These are phyloP conservation scores for Protomyces inouyei DNA, from an alignment of 1,139 yeast species.

Conservation along the genomic window DNA sequence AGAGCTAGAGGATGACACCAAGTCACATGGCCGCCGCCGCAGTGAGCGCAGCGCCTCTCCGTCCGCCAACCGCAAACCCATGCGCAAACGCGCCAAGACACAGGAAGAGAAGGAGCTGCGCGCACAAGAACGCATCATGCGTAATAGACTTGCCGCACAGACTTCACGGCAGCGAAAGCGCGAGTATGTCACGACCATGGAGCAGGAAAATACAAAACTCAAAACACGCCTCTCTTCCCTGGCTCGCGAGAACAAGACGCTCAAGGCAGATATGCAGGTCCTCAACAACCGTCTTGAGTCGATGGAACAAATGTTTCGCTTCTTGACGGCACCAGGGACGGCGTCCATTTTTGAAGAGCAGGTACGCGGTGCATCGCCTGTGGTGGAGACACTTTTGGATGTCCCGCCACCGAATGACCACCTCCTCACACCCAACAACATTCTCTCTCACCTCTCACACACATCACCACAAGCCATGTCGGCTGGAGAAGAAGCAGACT, in stretches of 20 bases:
- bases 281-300: constrained; percentile 6
- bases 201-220: constrained; percentile 38
- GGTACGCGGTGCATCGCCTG: neutral
- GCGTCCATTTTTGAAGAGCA: neutral
- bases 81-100: constrained; percentile 93
- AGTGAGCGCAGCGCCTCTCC: neutral
- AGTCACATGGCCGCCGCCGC: neutral
- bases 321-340: constrained; percentile 1
- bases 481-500: neutral
- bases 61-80: constrained; percentile 53
- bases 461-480: neutral
- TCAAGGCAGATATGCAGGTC: neutral
- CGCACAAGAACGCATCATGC: constrained; percentile 80
- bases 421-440: neutral
- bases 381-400: neutral
- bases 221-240: neutral
- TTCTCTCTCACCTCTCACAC: neutral
- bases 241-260: constrained; percentile 5
- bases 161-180: constrained; percentile 96
- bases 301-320: constrained; percentile 14
- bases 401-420: neutral
- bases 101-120: constrained; percentile 96
- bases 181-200: constrained; percentile 81
- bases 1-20: neutral
- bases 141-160: constrained; percentile 96